phyloP scores from a whole-genome alignment of 2,329 filamentous ascomycete species.

The Paraphaeosphaeria sporulosa region DNA sequence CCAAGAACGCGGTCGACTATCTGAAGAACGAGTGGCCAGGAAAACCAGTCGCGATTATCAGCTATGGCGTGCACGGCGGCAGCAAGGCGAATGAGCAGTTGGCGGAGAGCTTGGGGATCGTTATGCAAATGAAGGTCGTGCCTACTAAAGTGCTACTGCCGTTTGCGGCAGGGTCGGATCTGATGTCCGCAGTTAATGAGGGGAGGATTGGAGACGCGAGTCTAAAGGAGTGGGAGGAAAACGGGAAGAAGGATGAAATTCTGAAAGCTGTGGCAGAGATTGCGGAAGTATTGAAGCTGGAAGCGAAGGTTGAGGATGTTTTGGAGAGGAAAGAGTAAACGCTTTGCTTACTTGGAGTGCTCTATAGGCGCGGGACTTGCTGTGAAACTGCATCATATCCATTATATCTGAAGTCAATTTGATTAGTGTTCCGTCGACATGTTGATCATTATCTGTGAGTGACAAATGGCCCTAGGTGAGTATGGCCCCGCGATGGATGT shows the following conservation, averaged over 20 bases:
- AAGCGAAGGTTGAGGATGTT: too few relatives aligned
- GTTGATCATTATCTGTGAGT: too few relatives aligned
- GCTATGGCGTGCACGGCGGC: slow-evolving; percentile 61
- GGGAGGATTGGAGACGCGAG: slow-evolving; percentile 14
- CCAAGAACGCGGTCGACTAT: slow-evolving; percentile 71
- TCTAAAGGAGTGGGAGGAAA: slow-evolving; percentile 14
- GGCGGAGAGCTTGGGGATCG: slow-evolving; percentile 13
- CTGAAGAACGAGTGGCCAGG: slow-evolving; percentile 65
- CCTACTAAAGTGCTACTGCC: slow-evolving; percentile 16
- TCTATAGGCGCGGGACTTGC: too few relatives aligned
- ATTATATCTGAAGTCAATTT: too few relatives aligned
- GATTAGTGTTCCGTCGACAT: too few relatives aligned
- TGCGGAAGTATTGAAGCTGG: too few relatives aligned
- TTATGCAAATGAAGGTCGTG: slow-evolving; percentile 20
- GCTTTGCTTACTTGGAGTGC: too few relatives aligned
- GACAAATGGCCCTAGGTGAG: too few relatives aligned
- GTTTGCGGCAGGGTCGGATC: slow-evolving; percentile 14
- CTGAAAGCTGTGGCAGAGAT: too few relatives aligned
- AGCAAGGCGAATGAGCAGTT: slow-evolving; percentile 13
- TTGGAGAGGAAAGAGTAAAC: too few relatives aligned
- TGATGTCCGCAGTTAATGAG: slow-evolving; percentile 14
- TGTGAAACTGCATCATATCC: too few relatives aligned
- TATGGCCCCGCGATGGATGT: too few relatives aligned
- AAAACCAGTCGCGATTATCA: slow-evolving; percentile 63
- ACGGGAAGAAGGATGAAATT: slow-evolving; percentile 15